Base-by-base conservation (phyloP, 2,329 filamentous ascomycete species). In the Cyphellophora attinorum region DNA sequence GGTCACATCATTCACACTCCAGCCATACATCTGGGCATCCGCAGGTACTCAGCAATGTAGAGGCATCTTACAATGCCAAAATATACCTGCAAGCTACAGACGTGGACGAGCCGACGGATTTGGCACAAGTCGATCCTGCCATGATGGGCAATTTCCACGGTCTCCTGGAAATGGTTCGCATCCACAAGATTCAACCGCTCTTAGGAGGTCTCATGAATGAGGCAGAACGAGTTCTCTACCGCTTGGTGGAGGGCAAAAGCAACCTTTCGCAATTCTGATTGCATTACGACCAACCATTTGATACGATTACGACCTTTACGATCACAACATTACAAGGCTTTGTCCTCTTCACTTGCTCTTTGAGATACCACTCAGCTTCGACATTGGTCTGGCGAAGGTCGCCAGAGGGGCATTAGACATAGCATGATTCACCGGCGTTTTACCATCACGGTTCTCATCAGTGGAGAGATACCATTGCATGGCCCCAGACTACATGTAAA, bases 181-280 rank as follows among this genome's bases (percentile, higher is more conserved):
- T 45, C 11, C 41, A 44, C 19, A 49, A 51, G 32, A 42, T 56
- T 29, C 36, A 39, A 19, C 33, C 43, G 11, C 37, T 46, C 23
- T 40, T 54, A 27, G 53, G 53, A n/a, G 56, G 55, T 5, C 44
- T 57, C n/a, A 46, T 58, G 46, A 55, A 54, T 34, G 53, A 58
- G 41, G 55, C 50, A 11, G 50, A 54, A 32, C 36, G 46, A 29
- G 55, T 57, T 10, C 39, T 59, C 33, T 47, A 42, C 35, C 48
- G 52, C 32, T 46, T 58, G 14, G 45, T 46, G 12, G 52, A 56
- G 35, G 44, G 45, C 34, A 40, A 45, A 30, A 50, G 48, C 40
- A 38, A 42, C 23, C 41, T 53, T 38, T 50, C 47, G 44, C 45
- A 48, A 34, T 56, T 55, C 32, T 52, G 36, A 25, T n/a, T n/a